Conservation (phyloP, 2,329 filamentous ascomycete genomes). For the Trichoderma hamatum region DNA sequence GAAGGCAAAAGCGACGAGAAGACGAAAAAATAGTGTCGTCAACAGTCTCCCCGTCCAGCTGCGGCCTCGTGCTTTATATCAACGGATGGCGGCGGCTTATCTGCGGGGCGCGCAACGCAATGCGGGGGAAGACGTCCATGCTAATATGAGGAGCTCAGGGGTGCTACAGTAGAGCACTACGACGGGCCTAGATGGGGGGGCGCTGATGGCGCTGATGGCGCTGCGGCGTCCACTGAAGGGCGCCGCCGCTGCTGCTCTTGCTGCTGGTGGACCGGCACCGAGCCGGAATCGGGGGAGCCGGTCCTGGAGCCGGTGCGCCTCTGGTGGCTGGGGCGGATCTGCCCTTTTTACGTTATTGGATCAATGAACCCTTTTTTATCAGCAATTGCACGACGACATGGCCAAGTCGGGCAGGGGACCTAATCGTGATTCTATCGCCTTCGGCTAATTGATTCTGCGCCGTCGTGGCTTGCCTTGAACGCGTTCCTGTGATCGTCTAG, state of each 20-base stretch:
- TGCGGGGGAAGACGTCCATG: slow-evolving; percentile 1
- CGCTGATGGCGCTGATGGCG: no score
- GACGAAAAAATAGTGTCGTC: not conserved
- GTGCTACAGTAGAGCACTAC: not conserved
- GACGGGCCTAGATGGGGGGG: no score
- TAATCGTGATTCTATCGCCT: not conserved
- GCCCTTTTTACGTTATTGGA: not conserved
- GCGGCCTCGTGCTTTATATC: slow-evolving; percentile 20
- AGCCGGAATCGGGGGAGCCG: slow-evolving; percentile 11
- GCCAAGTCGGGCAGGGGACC: slow-evolving; percentile 20
- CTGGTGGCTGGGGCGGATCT: not conserved
- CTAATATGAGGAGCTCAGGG: not conserved
- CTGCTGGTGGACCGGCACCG: not conserved
- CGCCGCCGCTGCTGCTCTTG: not conserved
- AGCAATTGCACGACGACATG: not conserved
- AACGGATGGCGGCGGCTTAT: slow-evolving; percentile 28
- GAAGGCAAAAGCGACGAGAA: not conserved
- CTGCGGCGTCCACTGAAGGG: not conserved
- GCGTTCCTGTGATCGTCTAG: slow-evolving; percentile 17
- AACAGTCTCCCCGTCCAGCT: not conserved
- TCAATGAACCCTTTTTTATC: not conserved
- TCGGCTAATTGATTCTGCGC: not conserved
- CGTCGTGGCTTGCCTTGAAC: not conserved
- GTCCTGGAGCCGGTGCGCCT: not conserved
- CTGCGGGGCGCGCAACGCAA: slow-evolving; percentile 19